These are phyloP conservation scores for Allomyces javanicus DNA, from an alignment of 192 early-diverging fungal genomes.

Conservation along the genomic window DNA sequence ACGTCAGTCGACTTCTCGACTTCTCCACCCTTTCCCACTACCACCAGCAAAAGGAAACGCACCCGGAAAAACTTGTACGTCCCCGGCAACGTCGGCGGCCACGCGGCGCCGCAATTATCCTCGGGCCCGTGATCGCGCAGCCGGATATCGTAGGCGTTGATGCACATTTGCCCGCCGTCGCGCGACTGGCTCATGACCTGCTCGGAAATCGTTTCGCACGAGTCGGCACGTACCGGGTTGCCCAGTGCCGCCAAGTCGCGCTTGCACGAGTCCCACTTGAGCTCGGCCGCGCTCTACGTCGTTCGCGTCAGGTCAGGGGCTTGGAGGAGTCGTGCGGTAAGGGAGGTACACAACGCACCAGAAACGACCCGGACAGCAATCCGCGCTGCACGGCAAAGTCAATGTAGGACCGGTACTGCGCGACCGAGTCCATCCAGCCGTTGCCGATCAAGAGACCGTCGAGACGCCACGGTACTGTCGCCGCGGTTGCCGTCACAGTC, in stretches of 20 bases:
- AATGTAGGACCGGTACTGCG: slow-evolving; percentile 13
- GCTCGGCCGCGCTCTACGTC: not conserved
- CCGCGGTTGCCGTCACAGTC: not conserved
- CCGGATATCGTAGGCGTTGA: slow-evolving; percentile 37
- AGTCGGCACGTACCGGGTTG: not conserved
- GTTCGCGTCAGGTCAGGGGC: no score
- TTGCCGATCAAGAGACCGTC: slow-evolving; percentile 28
- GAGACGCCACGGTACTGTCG: slow-evolving; percentile 1
- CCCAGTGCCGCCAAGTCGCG: not conserved
- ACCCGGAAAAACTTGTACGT: not conserved
- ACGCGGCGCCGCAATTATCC: slow-evolving; percentile 16
- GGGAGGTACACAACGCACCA: slow-evolving; percentile 2
- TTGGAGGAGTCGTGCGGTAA: no score
- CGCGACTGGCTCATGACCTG: not conserved
- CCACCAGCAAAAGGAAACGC: no score
- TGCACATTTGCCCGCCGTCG: slow-evolving; percentile 12
- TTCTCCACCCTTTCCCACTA: no score
- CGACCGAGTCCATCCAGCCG: slow-evolving; percentile 33
- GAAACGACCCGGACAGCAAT: slow-evolving; percentile 7
- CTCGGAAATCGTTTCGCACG: not conserved
- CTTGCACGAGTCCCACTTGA: slow-evolving; percentile 9
- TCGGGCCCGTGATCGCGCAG: slow-evolving; percentile 14
- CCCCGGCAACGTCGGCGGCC: not conserved
- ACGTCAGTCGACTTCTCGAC: no score
- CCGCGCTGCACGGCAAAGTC: slow-evolving; percentile 11